Base-by-base conservation (phyloP, 768 basidiomycete genomes). In the Hemileccinum rubropunctum region DNA sequence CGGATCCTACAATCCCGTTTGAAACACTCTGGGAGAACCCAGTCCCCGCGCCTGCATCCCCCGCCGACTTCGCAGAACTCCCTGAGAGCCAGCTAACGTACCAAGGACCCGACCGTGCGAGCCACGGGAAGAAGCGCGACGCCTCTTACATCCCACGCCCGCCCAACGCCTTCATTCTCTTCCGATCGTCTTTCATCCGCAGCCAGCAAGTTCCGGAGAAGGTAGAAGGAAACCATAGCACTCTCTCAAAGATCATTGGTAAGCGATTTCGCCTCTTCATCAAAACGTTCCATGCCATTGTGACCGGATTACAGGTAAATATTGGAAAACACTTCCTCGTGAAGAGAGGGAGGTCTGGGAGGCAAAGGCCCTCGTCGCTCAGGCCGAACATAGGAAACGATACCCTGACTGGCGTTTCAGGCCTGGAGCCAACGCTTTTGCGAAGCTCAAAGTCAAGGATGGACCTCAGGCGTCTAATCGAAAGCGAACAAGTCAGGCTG, bases 331-430 rank as follows among this genome's bases (percentile, higher is more conserved):
- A 0, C 80, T 91, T 15, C 71, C 86, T 9, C 75, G 74, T 14
- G 74, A 79, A 50, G 85, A 91, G 61, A 77, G 83, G 48, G 79
- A 83, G 52, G 73, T 79, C 42, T 91, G 88, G 88, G 89, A 91
- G 63, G 83, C 76, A 30, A 85, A 84, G 67, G 89, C 84, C 5
- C 72, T 79, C 36, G 71, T 78, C 6, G 88, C 88, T 0, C 84
- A 84, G 60, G 82, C 78, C 0, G 88, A 88, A 63, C 88, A 91
- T 63, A 76, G 87, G 46, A 73, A 74, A 42, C 75, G 79, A 49
- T 90, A 90, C 63, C 88, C 88, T 1, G 85, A 89, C 66, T 91
- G 89, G 88, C 75, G 89, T 43, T 91, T 89, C 65, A 77, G 84
- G 42, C 87, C 86, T 4, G 82, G 80, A n/a, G 68, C 76, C 37